phyloP scores from a whole-genome alignment of 208 protist genomes.

The Vickermania ingenoplastis region DNA sequence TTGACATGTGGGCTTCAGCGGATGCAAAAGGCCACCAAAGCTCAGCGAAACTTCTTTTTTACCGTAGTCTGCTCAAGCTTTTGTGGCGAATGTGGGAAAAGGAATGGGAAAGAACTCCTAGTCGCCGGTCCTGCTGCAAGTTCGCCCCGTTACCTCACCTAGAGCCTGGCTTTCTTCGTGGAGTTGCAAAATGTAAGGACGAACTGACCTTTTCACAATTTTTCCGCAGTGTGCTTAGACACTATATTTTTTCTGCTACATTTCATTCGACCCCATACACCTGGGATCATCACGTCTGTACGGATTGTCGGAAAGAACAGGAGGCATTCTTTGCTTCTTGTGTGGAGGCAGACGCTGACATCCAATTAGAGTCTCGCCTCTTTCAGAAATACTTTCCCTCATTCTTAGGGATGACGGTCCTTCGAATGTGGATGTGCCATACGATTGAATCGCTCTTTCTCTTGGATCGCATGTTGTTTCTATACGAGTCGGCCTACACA shows the following conservation, averaged over 20 bases:
- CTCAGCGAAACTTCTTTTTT: slow-evolving; percentile 70
- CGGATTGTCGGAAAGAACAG: slow-evolving; percentile 28
- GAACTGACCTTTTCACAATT: slow-evolving; percentile 44
- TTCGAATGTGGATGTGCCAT: slow-evolving; percentile 88
- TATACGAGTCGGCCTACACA: slow-evolving; percentile 31
- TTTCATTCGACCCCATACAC: slow-evolving; percentile 22
- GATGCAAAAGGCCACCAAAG: slow-evolving; percentile 52
- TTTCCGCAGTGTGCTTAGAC: slow-evolving; percentile 21
- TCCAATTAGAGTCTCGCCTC: slow-evolving; percentile 20
- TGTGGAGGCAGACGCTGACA: slow-evolving; percentile 7
- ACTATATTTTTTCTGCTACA: slow-evolving; percentile 44
- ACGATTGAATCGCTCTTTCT: slow-evolving; percentile 69
- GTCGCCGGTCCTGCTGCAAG: slow-evolving; percentile 10
- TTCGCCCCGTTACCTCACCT: slow-evolving; percentile 49
- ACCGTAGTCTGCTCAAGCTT: slow-evolving; percentile 59
- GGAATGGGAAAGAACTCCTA: slow-evolving; percentile 9
- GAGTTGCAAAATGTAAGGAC: slow-evolving; percentile 48
- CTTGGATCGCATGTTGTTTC: slow-evolving; percentile 65
- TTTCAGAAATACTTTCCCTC: slow-evolving; percentile 35
- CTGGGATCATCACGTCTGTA: slow-evolving; percentile 32
- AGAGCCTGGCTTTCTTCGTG: slow-evolving; percentile 64
- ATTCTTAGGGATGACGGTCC: slow-evolving; percentile 74
- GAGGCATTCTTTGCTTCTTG: slow-evolving; percentile 16
- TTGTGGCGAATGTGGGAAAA: slow-evolving; percentile 34
- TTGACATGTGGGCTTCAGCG: slow-evolving; percentile 67